These are phyloP conservation scores for Salvia splendens DNA, from an alignment of 257 asterid genomes.

Conservation along the genomic window DNA sequence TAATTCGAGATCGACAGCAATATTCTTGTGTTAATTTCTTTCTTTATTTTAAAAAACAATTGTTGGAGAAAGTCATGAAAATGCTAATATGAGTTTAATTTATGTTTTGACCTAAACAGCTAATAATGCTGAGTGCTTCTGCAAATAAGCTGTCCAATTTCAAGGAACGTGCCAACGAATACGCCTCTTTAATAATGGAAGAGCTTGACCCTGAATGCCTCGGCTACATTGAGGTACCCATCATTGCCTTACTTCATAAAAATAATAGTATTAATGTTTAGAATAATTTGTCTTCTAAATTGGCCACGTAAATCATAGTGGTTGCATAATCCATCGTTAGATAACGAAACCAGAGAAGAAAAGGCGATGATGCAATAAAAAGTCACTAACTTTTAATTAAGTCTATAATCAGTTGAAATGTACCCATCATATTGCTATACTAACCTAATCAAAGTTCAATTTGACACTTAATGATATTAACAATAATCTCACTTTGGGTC, in stretches of 20 bases:
- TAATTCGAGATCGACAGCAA: slow-evolving; percentile 30
- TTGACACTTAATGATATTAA: background rate
- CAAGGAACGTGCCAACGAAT: slow-evolving; percentile 86
- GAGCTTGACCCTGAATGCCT: slow-evolving; percentile 84
- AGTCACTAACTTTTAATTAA: background rate
- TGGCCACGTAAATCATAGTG: background rate
- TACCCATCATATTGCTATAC: slow-evolving; percentile 6
- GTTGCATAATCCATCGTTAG: background rate
- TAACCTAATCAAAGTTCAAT: background rate
- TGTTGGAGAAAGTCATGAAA: slow-evolving; percentile 15
- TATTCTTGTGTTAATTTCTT: background rate
- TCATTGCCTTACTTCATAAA: background rate
- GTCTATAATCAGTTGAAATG: background rate
- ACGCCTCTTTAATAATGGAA: slow-evolving; percentile 85
- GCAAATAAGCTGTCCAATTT: slow-evolving; percentile 85
- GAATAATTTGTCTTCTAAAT: background rate
- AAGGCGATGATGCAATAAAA: background rate
- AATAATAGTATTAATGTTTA: background rate
- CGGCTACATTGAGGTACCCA: slow-evolving; percentile 84
- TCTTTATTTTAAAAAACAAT: background rate
- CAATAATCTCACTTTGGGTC: background rate
- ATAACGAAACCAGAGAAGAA: background rate
- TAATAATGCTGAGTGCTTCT: slow-evolving; percentile 87
- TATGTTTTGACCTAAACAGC: slow-evolving; percentile 49
- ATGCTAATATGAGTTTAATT: background rate